Base-by-base conservation (phyloP, 176 grass and related monocot genomes). In the Avena insularis region DNA sequence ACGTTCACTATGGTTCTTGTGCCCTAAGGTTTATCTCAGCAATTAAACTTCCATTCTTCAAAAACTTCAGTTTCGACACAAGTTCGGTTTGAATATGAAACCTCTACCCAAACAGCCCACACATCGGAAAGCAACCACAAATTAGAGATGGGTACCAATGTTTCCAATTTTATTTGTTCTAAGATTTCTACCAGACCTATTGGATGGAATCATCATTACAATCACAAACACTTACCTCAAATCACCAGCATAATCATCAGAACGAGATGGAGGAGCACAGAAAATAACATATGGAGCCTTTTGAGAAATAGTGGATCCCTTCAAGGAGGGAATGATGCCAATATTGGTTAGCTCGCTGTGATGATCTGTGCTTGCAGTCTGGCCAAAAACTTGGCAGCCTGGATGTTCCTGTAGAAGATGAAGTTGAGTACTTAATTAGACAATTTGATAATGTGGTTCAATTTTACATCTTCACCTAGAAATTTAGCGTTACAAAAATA, bases 271-370 rank as follows among this genome's bases (percentile, higher is more conserved):
- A 50, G 94, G 97, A 68, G 94, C 97, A 13, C 97, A 96, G 90
- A 96, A 98, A 86, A 98, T 93, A 67, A 93, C 85, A 83, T 94
- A 79, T 55, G 97, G 89, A 31, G 94, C 85, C 85, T 96, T 96
- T 63, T 94, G 53, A 79, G 87, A 20, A 80, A 86, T 78, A 63
- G 69, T 48, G 74, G 90, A 90, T 50, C 87, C 89, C 80, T 82
- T 94, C 71, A 96, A 67, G 55, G 82, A 86, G 79, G 97, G 97
- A 72, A 94, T 58, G 71, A 98, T 93, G 55, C 92, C 94, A 56
- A 96, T 53, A 79, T 91, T 17, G 21, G 68, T 79, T 91, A 98
- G 70, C 81, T 98, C 92, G 50, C 60, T 86, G 77, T 98, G 97
- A 88, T 98, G 97, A 80, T 94, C 89, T 66, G 72, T 87, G 80